Conservation (phyloP, 257 asterid genomes). For the Misopates orontium region DNA sequence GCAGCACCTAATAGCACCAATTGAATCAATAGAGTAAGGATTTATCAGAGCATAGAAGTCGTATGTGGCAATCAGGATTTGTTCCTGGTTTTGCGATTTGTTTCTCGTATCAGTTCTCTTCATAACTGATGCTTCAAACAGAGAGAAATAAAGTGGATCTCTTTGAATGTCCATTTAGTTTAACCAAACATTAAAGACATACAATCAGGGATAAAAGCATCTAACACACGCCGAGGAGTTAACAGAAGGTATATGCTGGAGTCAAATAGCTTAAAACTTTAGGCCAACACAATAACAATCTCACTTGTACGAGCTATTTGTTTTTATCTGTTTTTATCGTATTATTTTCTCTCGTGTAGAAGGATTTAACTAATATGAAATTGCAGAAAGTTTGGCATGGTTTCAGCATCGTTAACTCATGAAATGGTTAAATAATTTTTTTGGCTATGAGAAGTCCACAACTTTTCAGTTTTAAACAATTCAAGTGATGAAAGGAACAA, state of each 20-base stretch:
- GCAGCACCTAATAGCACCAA: slow-evolving; percentile 53
- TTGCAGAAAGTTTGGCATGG: slow-evolving; percentile 5
- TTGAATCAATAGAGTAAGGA: slow-evolving; percentile 21
- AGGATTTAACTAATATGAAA: not conserved
- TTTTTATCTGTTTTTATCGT: slow-evolving; percentile 10
- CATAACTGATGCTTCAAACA: slow-evolving; percentile 7
- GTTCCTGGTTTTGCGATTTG: not conserved
- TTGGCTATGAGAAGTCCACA: slow-evolving; percentile 12
- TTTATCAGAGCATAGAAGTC: slow-evolving; percentile 16
- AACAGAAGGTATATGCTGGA: slow-evolving; percentile 16
- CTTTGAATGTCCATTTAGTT: slow-evolving; percentile 23
- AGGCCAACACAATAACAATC: not conserved
- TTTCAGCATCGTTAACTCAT: slow-evolving; percentile 3
- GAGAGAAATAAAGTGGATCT: slow-evolving; percentile 16
- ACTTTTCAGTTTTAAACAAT: not conserved
- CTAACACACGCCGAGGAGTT: not conserved
- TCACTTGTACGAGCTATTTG: slow-evolving; percentile 5
- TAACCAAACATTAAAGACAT: slow-evolving; percentile 7
- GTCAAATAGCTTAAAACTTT: slow-evolving; percentile 1
- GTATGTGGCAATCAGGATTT: slow-evolving; percentile 9
- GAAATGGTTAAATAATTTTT: slow-evolving; percentile 14
- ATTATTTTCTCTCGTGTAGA: slow-evolving; percentile 4
- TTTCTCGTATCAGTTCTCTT: not conserved
- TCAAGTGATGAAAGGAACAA: slow-evolving; percentile 14
- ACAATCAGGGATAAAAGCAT: slow-evolving; percentile 10